These are phyloP conservation scores for Heterococcus sp. DNA, from an alignment of 108 stramenopile genomes.

Conservation along the genomic window DNA sequence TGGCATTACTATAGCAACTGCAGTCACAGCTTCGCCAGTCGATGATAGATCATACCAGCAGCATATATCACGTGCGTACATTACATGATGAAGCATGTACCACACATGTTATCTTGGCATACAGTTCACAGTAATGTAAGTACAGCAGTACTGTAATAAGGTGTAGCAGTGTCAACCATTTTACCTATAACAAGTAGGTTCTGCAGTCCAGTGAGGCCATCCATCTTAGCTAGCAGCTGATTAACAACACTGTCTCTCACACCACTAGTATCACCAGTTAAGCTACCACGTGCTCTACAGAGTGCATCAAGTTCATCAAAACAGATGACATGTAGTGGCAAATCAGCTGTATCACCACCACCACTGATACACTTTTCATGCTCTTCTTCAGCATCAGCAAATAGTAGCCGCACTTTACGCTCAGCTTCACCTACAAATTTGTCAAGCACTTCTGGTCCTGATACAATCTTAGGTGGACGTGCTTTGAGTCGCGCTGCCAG, in stretches of 20 bases:
- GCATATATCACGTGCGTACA: too few species aligned
- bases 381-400: slow-evolving; percentile 38
- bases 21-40: too few species aligned
- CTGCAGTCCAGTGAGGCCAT: slow-evolving; percentile 79
- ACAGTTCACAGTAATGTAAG: too few species aligned
- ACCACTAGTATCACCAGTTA: slow-evolving; percentile 85
- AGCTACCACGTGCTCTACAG: slow-evolving; percentile 72
- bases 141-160: too few species aligned
- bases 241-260: slow-evolving; percentile 87
- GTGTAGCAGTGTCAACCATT: too few species aligned
- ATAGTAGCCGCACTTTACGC: slow-evolving; percentile 39
- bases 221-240: slow-evolving; percentile 82
- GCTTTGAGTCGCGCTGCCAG: slow-evolving; percentile 26
- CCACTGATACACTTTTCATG: slow-evolving; percentile 15
- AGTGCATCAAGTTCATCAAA: slow-evolving; percentile 95
- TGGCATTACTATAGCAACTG: too few species aligned
- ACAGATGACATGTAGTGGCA: slow-evolving; percentile 73
- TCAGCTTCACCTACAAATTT: slow-evolving; percentile 95
- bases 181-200: slow-evolving; percentile 73
- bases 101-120: too few species aligned
- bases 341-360: slow-evolving; percentile 23
- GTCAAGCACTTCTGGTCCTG: slow-evolving; percentile 89
- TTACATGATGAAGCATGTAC: too few species aligned
- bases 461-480: slow-evolving; percentile 57
- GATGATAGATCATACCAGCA: too few species aligned